Conservation (phyloP, 352 stramenopile species). For the Phytophthora quininea region DNA sequence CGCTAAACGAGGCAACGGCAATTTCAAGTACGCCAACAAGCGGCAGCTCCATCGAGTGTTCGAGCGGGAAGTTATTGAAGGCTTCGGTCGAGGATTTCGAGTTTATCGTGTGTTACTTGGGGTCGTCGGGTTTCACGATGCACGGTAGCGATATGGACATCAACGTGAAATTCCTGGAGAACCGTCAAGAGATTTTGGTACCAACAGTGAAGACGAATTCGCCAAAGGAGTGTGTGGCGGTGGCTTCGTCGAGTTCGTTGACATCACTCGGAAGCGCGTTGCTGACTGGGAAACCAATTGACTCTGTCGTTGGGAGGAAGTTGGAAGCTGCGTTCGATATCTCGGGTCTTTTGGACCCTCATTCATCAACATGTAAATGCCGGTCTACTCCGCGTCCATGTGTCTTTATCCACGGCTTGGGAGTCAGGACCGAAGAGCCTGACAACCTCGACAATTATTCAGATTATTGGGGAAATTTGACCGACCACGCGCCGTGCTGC, state of each 20-base stretch:
- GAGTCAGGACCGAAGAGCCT: conserved; percentile 27
- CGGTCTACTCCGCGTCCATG: conserved; percentile 24
- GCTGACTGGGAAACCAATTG: conserved; percentile 23
- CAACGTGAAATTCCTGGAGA: conserved; percentile 27
- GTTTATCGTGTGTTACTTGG: conserved; percentile 44
- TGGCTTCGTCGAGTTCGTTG: conserved; percentile 16
- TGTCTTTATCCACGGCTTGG: conserved; percentile 48
- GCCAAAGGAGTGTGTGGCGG: conserved; percentile 12
- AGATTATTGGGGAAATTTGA: conserved; percentile 47
- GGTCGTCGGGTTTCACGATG: conserved; percentile 30
- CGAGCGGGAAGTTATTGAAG: conserved; percentile 30
- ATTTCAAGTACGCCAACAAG: conserved; percentile 16
- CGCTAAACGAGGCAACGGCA: conserved; percentile 18
- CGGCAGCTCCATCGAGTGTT: conserved; percentile 25
- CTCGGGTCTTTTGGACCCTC: background rate
- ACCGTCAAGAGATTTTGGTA: conserved; percentile 11
- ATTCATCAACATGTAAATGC: conserved; percentile 15
- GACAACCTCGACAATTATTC: conserved; percentile 30
- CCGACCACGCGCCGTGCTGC: conserved; percentile 39
- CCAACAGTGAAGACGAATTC: conserved; percentile 8
- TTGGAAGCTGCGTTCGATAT: conserved; percentile 18
- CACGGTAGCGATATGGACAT: conserved; percentile 40
- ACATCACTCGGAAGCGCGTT: conserved; percentile 20
- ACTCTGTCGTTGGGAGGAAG: conserved; percentile 1
- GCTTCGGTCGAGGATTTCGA: conserved; percentile 35